Evolutionary conservation across 768 basidiomycete species (phyloP).

Genomic region (Termitomyces sp.): DNA sequence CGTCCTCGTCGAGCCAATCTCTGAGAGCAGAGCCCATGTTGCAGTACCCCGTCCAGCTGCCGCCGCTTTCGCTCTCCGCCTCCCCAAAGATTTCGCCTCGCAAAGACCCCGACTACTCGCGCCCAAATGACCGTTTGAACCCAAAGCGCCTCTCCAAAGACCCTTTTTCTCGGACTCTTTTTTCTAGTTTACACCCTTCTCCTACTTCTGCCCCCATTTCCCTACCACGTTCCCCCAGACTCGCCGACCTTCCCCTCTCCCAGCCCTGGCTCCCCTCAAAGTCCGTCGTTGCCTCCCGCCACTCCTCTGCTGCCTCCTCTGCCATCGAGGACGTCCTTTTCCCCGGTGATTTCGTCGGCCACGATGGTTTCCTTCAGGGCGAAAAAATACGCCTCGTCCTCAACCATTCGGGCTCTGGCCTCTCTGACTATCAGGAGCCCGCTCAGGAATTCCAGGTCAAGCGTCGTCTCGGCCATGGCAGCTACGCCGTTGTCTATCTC

Average conservation of each 20-base stretch:
- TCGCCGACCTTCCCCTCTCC: constrained; percentile 20
- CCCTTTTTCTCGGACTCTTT: constrained; percentile 23
- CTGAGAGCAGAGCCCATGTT: constrained; percentile 53
- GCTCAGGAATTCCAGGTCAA: constrained; percentile 79
- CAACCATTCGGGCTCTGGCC: constrained; percentile 24
- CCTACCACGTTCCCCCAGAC: constrained; percentile 28
- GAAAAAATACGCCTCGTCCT: constrained; percentile 57
- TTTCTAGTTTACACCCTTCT: constrained; percentile 18
- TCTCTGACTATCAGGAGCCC: constrained; percentile 35
- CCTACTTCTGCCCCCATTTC: constrained; percentile 23
- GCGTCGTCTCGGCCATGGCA: constrained; percentile 79
- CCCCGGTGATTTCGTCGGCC: constrained; percentile 69
- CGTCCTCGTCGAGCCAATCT: constrained; percentile 25
- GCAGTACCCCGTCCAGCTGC: constrained; percentile 46
- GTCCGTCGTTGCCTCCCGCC: constrained; percentile 22
- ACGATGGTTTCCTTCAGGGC: constrained; percentile 60
- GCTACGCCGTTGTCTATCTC: constrained; percentile 92
- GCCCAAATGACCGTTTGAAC: constrained; percentile 35
- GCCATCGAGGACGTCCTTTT: constrained; percentile 56
- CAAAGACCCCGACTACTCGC: constrained; percentile 31
- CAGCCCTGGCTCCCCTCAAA: constrained; percentile 19
- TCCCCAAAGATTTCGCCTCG: constrained; percentile 25
- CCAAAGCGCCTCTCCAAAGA: constrained; percentile 36
- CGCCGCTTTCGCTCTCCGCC: constrained; percentile 32
- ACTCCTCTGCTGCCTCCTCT: constrained; percentile 32